Conservation (phyloP, 805 yeast species). For the Ogataea methanolica region DNA sequence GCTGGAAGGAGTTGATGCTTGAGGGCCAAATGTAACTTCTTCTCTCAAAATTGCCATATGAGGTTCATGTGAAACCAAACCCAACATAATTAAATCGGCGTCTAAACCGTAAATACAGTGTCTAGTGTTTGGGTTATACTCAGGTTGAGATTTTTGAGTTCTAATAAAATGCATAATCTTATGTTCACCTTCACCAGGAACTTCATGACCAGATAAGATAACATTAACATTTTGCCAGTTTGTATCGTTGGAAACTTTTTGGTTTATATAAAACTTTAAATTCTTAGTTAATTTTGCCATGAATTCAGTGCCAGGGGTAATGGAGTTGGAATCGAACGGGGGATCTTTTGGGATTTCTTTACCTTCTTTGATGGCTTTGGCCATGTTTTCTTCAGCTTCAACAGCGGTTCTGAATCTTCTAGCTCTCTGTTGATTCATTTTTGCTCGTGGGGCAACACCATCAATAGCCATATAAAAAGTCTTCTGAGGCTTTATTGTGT, state of each 20-base stretch:
- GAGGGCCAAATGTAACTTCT: conserved; percentile 81
- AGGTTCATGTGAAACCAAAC: conserved; percentile 90
- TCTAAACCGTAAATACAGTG: conserved; percentile 95
- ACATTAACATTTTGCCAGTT: conserved; percentile 79
- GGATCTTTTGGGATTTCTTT: conserved; percentile 73
- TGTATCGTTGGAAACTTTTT: conserved; percentile 80
- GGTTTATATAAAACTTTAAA: conserved; percentile 81
- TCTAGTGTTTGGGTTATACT: conserved; percentile 73
- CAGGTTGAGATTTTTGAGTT: conserved; percentile 65
- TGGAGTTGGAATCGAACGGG: conserved; percentile 87
- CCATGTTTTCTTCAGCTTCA: conserved; percentile 79
- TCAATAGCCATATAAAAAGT: conserved; percentile 95
- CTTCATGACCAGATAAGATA: conserved; percentile 88
- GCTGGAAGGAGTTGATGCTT: conserved; percentile 29
- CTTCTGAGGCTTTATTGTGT: conserved; percentile 79
- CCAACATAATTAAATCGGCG: conserved; percentile 94
- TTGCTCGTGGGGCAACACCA: conserved; percentile 98
- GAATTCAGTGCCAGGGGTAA: conserved; percentile 96
- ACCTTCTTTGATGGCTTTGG: conserved; percentile 71
- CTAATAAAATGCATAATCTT: conserved; percentile 93
- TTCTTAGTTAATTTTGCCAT: conserved; percentile 85
- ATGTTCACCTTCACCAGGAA: conserved; percentile 98
- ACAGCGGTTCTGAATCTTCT: conserved; percentile 92
- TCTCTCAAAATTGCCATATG: conserved; percentile 92
- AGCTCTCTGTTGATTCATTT: conserved; percentile 96